Percentiles rank a stretch among this genome's conserved stretches.
Evolutionary conservation across 805 yeast genomes (phyloP).

Genomic region (Nakazawaea wyomingensis): DNA sequence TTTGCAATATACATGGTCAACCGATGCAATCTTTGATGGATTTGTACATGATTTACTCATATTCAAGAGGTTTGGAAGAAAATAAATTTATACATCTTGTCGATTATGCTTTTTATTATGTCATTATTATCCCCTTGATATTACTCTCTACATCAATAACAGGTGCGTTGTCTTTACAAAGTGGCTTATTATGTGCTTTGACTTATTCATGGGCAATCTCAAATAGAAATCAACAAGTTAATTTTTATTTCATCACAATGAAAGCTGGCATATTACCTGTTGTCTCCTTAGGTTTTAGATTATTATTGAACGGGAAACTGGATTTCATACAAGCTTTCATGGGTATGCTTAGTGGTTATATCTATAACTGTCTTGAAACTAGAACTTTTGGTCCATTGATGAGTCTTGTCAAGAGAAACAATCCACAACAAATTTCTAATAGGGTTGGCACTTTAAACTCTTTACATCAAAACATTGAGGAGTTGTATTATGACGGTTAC

Average conservation of each 20-base stretch:
- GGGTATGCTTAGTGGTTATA: slow-evolving; percentile 53
- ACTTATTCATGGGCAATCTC: slow-evolving; percentile 60
- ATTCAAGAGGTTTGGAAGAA: slow-evolving; percentile 52
- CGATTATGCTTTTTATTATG: slow-evolving; percentile 51
- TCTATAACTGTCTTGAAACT: slow-evolving; percentile 60
- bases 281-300: slow-evolving; percentile 34
- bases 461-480: slow-evolving; percentile 20
- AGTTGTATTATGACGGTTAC: slow-evolving; percentile 48
- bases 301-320: slow-evolving; percentile 38
- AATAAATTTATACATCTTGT: slow-evolving; percentile 45
- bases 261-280: slow-evolving; percentile 52
- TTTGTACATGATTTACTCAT: slow-evolving; percentile 51
- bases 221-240: slow-evolving; percentile 46
- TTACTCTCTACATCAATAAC: slow-evolving; percentile 29
- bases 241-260: slow-evolving; percentile 48
- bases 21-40: slow-evolving; percentile 44
- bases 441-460: slow-evolving; percentile 27
- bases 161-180: slow-evolving; percentile 23
- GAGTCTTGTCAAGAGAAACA: slow-evolving; percentile 24
- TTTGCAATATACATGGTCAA: slow-evolving; percentile 29
- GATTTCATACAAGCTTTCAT: slow-evolving; percentile 36
- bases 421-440: slow-evolving; percentile 19
- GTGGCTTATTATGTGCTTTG: slow-evolving; percentile 46
- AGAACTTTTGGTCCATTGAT: slow-evolving; percentile 44
- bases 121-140: slow-evolving; percentile 44